These are phyloP conservation scores for Sporormia fimetaria DNA, from an alignment of 495 filamentous ascomycete species.

Conservation along the genomic window DNA sequence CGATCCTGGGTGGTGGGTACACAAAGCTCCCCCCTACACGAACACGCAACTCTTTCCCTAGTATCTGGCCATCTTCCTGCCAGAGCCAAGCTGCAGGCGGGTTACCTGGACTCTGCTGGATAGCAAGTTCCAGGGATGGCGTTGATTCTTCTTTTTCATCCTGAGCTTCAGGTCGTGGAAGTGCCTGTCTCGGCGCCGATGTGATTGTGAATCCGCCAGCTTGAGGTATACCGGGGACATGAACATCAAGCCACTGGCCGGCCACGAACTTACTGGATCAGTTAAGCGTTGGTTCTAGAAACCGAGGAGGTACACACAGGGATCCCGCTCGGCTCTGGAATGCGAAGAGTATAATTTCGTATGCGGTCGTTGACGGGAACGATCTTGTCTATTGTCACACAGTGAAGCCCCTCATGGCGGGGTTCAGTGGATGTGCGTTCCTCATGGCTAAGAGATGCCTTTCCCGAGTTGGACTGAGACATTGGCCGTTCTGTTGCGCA, in stretches of 20 bases:
- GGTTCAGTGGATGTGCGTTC: conserved; percentile 64
- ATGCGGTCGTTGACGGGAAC: conserved; percentile 37
- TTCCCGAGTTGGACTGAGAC: conserved; percentile 2
- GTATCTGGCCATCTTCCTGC: conserved; percentile 42
- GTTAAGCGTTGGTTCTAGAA: conserved; percentile 10
- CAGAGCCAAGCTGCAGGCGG: conserved; percentile 70
- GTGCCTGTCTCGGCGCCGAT: conserved; percentile 46
- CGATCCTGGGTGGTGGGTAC: conserved; percentile 50
- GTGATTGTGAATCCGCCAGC: conserved; percentile 82
- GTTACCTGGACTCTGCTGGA: conserved; percentile 54
- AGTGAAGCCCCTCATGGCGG: conserved; percentile 40
- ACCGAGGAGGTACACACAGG: conserved; percentile 11
- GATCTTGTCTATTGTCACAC: conserved; percentile 16
- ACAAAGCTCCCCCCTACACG: conserved; percentile 72
- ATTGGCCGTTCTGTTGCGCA: too few relatives aligned
- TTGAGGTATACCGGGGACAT: conserved; percentile 51
- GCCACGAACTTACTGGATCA: conserved; percentile 51
- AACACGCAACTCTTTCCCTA: conserved; percentile 47
- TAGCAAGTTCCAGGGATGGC: conserved; percentile 58
- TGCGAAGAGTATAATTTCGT: conserved; percentile 13
- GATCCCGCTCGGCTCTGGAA: conserved; percentile 17
- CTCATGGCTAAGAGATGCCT: conserved; percentile 33
- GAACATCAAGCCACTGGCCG: conserved; percentile 87
- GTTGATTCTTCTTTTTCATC: conserved; percentile 24
- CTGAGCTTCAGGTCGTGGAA: not conserved